These are phyloP conservation scores for Pinus albicaulis DNA, from an alignment of 75 land plant species.

Conservation along the genomic window DNA sequence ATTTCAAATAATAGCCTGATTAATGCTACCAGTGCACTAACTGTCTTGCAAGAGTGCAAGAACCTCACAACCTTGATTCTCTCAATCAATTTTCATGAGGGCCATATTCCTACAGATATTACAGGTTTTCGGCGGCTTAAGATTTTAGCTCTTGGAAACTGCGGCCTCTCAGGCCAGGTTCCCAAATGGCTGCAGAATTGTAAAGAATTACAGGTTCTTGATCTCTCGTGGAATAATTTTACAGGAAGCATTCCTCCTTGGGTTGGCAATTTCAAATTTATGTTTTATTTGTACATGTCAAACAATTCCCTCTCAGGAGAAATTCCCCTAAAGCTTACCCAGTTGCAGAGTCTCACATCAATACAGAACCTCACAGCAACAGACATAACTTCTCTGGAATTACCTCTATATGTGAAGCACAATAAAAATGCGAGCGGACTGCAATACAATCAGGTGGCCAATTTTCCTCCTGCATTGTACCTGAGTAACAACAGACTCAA, in stretches of 20 bases:
- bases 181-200: conserved; percentile 39
- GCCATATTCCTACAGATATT: conserved; percentile 16
- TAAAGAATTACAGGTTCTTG: conserved; percentile 35
- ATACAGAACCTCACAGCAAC: conserved; percentile 10
- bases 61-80: conserved; percentile 34
- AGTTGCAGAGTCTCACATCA: conserved; percentile 34
- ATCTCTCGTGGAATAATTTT: conserved; percentile 48
- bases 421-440: conserved; percentile 20
- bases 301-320: conserved; percentile 46
- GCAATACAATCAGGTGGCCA: conserved; percentile 47
- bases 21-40: conserved; percentile 27
- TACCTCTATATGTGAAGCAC: conserved; percentile 40
- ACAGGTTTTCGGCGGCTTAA: conserved; percentile 25
- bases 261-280: conserved; percentile 21
- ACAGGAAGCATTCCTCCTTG: conserved; percentile 45
- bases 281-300: conserved; percentile 50
- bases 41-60: conserved; percentile 28
- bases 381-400: conserved; percentile 6
- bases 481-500: conserved; percentile 38
- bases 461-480: conserved; percentile 52
- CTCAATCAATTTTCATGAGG: conserved; percentile 49
- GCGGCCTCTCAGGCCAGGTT: conserved; percentile 29
- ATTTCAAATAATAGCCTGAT: conserved; percentile 28
- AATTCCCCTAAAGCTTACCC: conserved; percentile 30
- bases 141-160: conserved; percentile 32